Base-by-base conservation (phyloP, 1,284 basidiomycete genomes). In the Schizophyllum commune region DNA sequence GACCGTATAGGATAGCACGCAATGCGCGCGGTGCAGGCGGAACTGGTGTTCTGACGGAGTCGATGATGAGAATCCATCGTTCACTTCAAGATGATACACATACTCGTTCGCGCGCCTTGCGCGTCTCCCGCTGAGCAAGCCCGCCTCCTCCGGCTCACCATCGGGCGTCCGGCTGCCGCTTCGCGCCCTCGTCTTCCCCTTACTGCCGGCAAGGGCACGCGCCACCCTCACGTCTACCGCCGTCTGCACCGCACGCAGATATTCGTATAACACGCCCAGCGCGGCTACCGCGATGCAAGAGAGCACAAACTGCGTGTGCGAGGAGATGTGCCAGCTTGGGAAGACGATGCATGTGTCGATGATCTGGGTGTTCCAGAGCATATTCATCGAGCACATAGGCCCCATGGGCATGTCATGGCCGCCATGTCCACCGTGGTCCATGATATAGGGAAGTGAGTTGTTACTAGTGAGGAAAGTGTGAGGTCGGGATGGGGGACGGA, bases 311-410 rank as follows among this genome's bases (percentile, higher is more conserved):
- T 74, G 70, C 61, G 74, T 63, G 60, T 71, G 75, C n/a, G 84
- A 81, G 65, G 70, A 74, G 66, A 92, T 83, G 74, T 90, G 89
- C 89, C 89, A 91, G 63, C 79, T 77, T 19, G 70, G 74, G 74
- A 91, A 91, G 72, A 91, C 84, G 72, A 91, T 77, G 73, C 88
- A 91, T 54, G 88, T 91, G 72, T 91, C 78, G 68, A 82, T 72
- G 68, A 89, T 82, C 61, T 52, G 54, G n/a, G 69, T 69, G 53
- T 64, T 84, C 85, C 87, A 89, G 65, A 89, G 79, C 87, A 89
- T 89, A 69, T 88, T 76, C 83, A 87, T 84, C 1, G 79, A 71
- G 67, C 87, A 89, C 65, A 67, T 77, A 0, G 77, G 72, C 17
- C 69, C 73, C 78, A 77, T 76, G 56, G 80, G 79, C 82, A 83